These are phyloP conservation scores for Ogataea parapolymorpha DNA, from an alignment of 805 yeast species.

Conservation along the genomic window DNA sequence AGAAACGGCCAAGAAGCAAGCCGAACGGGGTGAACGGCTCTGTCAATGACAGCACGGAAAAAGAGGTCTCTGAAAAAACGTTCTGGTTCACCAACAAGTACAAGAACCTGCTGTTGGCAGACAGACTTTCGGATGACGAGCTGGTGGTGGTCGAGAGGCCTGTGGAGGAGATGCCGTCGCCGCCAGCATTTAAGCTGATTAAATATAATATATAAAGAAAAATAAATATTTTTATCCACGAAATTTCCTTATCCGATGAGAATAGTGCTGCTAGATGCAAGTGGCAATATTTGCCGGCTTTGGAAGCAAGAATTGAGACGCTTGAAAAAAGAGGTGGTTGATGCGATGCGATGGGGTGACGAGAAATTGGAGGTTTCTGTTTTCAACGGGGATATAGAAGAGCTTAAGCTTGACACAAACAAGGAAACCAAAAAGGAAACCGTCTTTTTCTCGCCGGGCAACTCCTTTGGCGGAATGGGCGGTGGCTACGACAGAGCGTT, in stretches of 20 bases:
- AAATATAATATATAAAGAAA: slow-evolving; percentile 41
- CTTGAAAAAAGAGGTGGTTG: not conserved
- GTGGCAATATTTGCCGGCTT: slow-evolving; percentile 1
- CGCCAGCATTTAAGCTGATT: slow-evolving; percentile 64
- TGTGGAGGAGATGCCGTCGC: slow-evolving; percentile 46
- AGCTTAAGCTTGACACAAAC: not conserved
- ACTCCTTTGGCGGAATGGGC: slow-evolving; percentile 46
- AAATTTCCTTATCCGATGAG: slow-evolving; percentile 35
- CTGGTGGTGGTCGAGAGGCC: slow-evolving; percentile 79
- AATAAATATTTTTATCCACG: slow-evolving; percentile 1
- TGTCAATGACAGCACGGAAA: slow-evolving; percentile 10
- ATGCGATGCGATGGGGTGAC: not conserved
- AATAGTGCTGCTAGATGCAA: slow-evolving; percentile 12
- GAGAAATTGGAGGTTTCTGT: not conserved
- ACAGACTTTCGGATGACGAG: slow-evolving; percentile 47
- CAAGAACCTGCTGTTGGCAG: slow-evolving; percentile 65
- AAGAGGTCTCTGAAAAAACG: slow-evolving; percentile 35
- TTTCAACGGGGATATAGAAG: not conserved
- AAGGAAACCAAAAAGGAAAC: not conserved
- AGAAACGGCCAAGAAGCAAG: slow-evolving; percentile 28
- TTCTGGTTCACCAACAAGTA: slow-evolving; percentile 79
- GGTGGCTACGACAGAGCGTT: slow-evolving; percentile 48
- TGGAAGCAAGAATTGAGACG: slow-evolving; percentile 6
- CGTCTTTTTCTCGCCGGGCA: slow-evolving; percentile 49
- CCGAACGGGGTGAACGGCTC: slow-evolving; percentile 33